phyloP scores from a whole-genome alignment of 768 basidiomycete species.

The Boletus bicolor region DNA sequence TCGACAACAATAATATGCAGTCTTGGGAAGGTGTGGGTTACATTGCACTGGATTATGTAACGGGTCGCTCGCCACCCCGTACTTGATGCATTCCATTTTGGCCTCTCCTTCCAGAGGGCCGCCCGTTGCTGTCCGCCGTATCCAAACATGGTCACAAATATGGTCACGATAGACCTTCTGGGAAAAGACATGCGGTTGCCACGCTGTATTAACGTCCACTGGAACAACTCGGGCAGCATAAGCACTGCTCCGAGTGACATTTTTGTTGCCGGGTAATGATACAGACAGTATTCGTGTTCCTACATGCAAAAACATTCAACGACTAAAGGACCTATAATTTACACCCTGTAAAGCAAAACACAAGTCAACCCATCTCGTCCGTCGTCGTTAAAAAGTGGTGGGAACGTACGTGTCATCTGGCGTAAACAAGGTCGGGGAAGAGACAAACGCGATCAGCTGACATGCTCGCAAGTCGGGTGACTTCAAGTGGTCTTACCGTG shows the following conservation, averaged over 20 bases:
- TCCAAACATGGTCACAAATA: not conserved
- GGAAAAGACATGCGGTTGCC: not conserved
- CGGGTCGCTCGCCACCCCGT: not conserved
- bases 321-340: conserved; percentile 14
- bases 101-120: not conserved
- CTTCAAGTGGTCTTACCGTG: conserved; percentile 50
- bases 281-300: conserved; percentile 18
- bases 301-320: conserved; percentile 21
- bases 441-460: conserved; percentile 16
- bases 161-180: not conserved
- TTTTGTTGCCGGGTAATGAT: conserved; percentile 14
- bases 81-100: not conserved
- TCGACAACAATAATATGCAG: no score
- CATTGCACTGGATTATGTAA: no score
- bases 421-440: not conserved
- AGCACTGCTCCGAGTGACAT: not conserved
- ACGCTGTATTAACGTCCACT: not conserved
- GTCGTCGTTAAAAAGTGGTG: not conserved
- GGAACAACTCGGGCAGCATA: not conserved
- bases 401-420: conserved; percentile 60
- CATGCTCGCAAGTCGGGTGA: not conserved
- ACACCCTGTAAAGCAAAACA: conserved; percentile 33
- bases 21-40: no score
- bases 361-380: not conserved
- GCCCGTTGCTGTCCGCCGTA: not conserved